Conservation (phyloP, 257 asterid species). For the Capsicum rhomboideum region DNA sequence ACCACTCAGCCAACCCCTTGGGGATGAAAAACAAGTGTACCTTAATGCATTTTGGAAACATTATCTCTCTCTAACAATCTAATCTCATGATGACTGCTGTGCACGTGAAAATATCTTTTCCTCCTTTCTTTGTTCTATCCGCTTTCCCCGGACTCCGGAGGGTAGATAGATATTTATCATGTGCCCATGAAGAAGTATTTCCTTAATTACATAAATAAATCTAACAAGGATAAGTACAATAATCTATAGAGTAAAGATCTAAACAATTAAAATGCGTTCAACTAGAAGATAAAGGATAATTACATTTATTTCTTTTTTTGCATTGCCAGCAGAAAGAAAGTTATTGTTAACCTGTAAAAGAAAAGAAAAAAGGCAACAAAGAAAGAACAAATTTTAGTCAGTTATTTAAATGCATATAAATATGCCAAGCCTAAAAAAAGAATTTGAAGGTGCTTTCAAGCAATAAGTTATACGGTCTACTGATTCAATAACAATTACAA, state of each 20-base stretch:
- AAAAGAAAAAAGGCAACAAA: background rate
- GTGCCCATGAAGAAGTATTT: background rate
- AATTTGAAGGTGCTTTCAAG: background rate
- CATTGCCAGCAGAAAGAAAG: conserved; percentile 91
- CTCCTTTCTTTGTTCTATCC: background rate
- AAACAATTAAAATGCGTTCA: background rate
- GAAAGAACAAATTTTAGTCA: background rate
- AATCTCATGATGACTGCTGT: background rate
- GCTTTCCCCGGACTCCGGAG: background rate
- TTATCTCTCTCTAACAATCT: background rate
- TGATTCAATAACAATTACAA: background rate
- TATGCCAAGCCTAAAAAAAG: background rate
- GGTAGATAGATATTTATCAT: background rate
- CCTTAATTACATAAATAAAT: background rate
- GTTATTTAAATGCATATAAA: background rate
- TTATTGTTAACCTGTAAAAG: conserved; percentile 80
- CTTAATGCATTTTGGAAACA: background rate
- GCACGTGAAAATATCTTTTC: background rate
- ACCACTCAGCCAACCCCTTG: background rate
- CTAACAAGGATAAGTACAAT: background rate
- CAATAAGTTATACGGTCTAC: background rate
- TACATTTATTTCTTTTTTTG: conserved; percentile 86
- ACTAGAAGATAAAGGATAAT: conserved; percentile 12
- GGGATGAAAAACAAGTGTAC: background rate
- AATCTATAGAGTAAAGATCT: background rate